phyloP scores from a whole-genome alignment of 768 basidiomycete species.

The Cystofilobasidium ferigula region DNA sequence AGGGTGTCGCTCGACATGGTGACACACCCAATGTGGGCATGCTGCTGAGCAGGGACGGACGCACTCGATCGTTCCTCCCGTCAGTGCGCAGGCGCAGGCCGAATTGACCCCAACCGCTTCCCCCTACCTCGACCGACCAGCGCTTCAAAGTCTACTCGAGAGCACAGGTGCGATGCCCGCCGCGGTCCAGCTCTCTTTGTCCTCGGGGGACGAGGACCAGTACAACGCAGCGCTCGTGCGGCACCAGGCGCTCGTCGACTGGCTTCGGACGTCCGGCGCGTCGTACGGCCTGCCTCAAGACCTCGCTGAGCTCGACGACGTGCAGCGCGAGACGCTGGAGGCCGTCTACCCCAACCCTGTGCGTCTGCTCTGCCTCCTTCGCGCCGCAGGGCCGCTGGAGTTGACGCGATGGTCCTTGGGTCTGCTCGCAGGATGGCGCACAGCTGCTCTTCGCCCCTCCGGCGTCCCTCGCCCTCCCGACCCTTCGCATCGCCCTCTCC shows the following conservation, averaged over 20 bases:
- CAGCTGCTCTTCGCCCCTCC: conserved; percentile 39
- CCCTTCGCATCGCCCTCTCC: conserved; percentile 43
- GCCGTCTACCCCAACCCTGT: conserved; percentile 14
- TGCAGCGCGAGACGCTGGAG: conserved; percentile 42
- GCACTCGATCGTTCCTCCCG: too few relatives aligned
- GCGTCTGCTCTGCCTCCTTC: neutral
- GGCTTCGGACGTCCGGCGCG: conserved; percentile 40
- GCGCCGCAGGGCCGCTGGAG: conserved; percentile 9
- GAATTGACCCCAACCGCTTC: too few relatives aligned
- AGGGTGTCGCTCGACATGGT: too few relatives aligned
- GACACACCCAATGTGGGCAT: too few relatives aligned
- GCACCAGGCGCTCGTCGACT: conserved; percentile 15
- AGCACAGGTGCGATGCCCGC: too few relatives aligned
- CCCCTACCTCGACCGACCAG: too few relatives aligned
- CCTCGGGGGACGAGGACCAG: neutral
- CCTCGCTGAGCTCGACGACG: conserved; percentile 42
- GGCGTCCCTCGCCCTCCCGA: conserved; percentile 40
- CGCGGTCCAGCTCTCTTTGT: conserved; percentile 1
- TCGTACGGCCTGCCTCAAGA: conserved; percentile 43
- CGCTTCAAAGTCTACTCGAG: too few relatives aligned
- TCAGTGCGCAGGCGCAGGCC: too few relatives aligned
- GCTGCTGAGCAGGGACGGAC: too few relatives aligned
- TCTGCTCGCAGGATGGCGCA: conserved; percentile 19
- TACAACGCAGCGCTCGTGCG: neutral
- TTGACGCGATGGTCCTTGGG: conserved; percentile 10